Evolutionary conservation across 1,284 basidiomycete genomes (phyloP), one percentile per base, ranked within the genome.

Genomic region (Boletellus deceptivus): DNA sequence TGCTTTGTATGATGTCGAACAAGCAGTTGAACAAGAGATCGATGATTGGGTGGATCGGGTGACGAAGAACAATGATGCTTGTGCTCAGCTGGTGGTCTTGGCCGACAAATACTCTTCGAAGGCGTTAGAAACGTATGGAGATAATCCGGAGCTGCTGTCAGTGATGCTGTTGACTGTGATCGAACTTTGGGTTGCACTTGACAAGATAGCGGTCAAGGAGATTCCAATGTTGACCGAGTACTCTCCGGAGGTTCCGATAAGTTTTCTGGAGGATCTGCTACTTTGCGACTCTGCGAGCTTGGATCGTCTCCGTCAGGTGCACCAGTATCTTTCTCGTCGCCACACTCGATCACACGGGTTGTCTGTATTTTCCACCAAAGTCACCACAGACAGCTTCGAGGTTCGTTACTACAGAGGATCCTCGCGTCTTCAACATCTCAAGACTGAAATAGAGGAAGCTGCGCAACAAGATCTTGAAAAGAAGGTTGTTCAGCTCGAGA

Each of bases 81-180:
- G 55, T 16, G 46, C 46, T 6, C 24, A 46, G 2, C 48, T 75
- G 7, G 62, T 55, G 27, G 40, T 59, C 4, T 62, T 65, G 37
- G 61, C 67, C 9, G 24, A 48, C 17, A 47, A 57, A n/a, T 78
- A 77, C 47, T 55, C 57, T 2, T 33, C 35, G 0, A 36, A 53
- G 2, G 75, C 75, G 0, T 25, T 43, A 11, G 24, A 20, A 2
- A 45, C 50, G 1, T 76, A 76, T 46, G 39, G 27, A 4, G 48
- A 50, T 22, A 74, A 73, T 47, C 71, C 76, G 3, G 76, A 81
- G 49, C 56, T 68, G 18, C 48, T 63, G 16, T 80, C 79, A 0
- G 53, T 72, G 4, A 75, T 77, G 68, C 54, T 78, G 17, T 58
- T 79, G 39, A 74, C 70, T 0, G 48, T 71, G 4, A 50, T 77